These are phyloP conservation scores for Aspergillus ustus DNA, from an alignment of 2,329 filamentous ascomycete species.

Conservation along the genomic window DNA sequence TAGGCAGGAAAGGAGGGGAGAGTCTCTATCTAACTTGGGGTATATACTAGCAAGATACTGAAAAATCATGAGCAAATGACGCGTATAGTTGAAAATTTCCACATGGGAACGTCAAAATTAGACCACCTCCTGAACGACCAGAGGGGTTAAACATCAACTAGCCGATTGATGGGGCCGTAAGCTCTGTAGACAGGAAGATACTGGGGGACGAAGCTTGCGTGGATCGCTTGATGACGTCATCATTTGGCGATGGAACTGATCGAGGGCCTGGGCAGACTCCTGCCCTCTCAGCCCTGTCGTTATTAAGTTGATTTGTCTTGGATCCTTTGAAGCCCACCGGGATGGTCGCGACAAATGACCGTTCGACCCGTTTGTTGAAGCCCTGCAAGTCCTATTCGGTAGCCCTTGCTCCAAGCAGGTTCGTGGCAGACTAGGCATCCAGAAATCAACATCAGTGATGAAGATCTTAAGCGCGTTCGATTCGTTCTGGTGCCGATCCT, in stretches of 20 bases:
- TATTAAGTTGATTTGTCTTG: background rate
- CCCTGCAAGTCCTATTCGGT: background rate
- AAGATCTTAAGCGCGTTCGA: background rate
- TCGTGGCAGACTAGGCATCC: background rate
- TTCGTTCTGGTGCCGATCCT: background rate
- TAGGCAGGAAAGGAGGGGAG: constrained; percentile 1
- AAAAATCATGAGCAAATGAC: background rate
- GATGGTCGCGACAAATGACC: background rate
- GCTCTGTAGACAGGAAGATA: too few relatives aligned
- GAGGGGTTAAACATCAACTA: too few relatives aligned
- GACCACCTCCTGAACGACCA: background rate
- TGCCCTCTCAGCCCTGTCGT: background rate
- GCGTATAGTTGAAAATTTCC: background rate
- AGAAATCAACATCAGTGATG: background rate
- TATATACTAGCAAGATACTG: background rate
- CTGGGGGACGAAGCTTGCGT: background rate
- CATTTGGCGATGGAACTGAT: background rate
- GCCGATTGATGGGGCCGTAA: too few relatives aligned
- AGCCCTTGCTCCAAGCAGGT: background rate
- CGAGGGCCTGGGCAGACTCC: background rate
- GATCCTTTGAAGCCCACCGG: background rate
- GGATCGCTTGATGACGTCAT: background rate
- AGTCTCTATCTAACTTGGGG: background rate
- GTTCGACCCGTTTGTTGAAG: background rate
- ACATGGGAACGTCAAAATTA: background rate